Percentiles rank a stretch among this genome's conserved stretches.
Evolutionary conservation across 441 rosid species (phyloP).

Genomic region (Flueggea neowawraea): DNA sequence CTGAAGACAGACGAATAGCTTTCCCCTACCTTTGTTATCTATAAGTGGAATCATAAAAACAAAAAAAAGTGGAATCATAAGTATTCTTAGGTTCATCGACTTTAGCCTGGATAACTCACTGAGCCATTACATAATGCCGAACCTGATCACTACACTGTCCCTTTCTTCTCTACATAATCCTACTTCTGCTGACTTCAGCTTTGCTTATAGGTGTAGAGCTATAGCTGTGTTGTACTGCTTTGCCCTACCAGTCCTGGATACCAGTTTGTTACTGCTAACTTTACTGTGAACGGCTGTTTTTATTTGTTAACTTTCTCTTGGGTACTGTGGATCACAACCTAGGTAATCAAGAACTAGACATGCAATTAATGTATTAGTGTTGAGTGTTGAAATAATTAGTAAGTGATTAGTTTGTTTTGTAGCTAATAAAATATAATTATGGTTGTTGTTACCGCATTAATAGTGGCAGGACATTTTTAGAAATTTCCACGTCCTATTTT

Average conservation of each 20-base stretch:
- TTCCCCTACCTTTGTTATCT: conserved; percentile 14
- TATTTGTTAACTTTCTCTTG: neutral
- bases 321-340: conserved; percentile 4
- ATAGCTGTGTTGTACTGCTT: conserved; percentile 4
- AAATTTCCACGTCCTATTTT: too few relatives aligned
- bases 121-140: conserved; percentile 1
- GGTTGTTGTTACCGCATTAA: too few relatives aligned
- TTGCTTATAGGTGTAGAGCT: too few relatives aligned
- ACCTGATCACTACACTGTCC: too few relatives aligned
- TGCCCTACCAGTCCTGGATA: neutral
- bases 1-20: conserved; percentile 6
- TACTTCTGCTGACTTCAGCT: too few relatives aligned
- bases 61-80: conserved; percentile 23
- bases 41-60: conserved; percentile 23
- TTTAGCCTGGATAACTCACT: conserved; percentile 19
- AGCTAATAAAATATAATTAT: too few relatives aligned
- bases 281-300: conserved; percentile 9
- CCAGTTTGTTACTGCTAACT: conserved; percentile 4
- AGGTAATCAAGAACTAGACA: neutral
- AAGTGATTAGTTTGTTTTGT: too few relatives aligned
- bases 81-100: conserved; percentile 7
- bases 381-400: too few relatives aligned
- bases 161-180: too few relatives aligned
- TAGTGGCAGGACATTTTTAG: too few relatives aligned
- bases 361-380: neutral